These are phyloP conservation scores for Pilatotrama ljubarskyi DNA, from an alignment of 768 basidiomycete species.

Conservation along the genomic window DNA sequence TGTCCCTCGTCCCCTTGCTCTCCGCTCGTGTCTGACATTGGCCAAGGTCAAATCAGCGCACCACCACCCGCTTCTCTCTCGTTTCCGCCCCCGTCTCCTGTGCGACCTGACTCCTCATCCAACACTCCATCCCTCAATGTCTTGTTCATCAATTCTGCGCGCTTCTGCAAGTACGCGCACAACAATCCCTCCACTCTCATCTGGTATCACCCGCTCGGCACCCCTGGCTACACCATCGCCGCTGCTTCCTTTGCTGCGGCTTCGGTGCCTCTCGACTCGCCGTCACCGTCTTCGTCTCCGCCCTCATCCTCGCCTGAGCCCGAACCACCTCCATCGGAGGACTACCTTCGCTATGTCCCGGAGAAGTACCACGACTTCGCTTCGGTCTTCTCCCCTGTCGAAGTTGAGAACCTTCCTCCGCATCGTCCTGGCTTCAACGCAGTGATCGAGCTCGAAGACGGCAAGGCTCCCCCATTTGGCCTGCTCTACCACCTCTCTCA, in stretches of 20 bases:
- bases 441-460: slow-evolving; percentile 36
- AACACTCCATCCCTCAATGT: slow-evolving; percentile 1
- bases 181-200: not conserved
- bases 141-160: not conserved
- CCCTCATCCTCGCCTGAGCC: no score
- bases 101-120: not conserved
- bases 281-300: not conserved
- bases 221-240: slow-evolving; percentile 3
- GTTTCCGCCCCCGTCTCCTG: not conserved
- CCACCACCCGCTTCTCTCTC: not conserved
- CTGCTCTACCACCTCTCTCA: slow-evolving; percentile 38
- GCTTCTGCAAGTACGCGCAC: slow-evolving; percentile 1
- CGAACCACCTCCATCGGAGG: not conserved
- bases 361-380: slow-evolving; percentile 30
- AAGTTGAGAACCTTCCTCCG: slow-evolving; percentile 34
- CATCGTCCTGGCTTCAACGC: no score
- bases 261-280: not conserved
- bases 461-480: slow-evolving; percentile 27
- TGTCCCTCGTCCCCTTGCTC: not conserved
- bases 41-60: not conserved
- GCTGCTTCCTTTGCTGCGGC: not conserved
- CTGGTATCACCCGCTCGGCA: slow-evolving; percentile 11
- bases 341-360: not conserved
- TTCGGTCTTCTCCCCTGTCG: slow-evolving; percentile 29
- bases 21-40: not conserved